Conservation (phyloP, 768 basidiomycete species). For the Naematelia aurantialba region DNA sequence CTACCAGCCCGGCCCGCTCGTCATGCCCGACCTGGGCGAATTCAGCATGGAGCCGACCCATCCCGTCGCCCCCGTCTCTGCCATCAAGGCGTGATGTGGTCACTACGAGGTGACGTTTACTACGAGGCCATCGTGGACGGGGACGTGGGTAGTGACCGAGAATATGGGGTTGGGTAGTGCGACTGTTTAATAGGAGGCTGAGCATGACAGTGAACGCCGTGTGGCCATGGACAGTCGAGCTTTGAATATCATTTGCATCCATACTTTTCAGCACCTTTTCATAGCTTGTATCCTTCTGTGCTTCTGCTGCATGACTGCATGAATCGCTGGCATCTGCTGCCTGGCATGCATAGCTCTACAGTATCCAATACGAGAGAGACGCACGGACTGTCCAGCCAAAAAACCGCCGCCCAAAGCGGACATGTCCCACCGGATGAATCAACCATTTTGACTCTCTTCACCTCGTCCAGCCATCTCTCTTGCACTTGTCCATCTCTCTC, state of each 20-base stretch:
- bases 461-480: neutral
- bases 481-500: neutral
- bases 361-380: too few species aligned
- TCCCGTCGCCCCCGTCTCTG: neutral
- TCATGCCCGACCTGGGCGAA: conserved; percentile 35
- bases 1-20: conserved; percentile 38
- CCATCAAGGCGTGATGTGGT: neutral
- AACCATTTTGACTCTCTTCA: neutral
- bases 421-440: neutral
- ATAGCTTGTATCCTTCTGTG: neutral
- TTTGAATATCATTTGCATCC: neutral
- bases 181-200: too few species aligned
- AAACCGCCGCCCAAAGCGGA: too few species aligned
- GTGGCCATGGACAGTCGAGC: neutral
- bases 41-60: conserved; percentile 22
- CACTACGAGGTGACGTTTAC: too few species aligned
- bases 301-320: neutral
- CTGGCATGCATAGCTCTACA: too few species aligned
- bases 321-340: neutral
- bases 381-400: too few species aligned
- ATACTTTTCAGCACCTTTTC: neutral
- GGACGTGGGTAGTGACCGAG: too few species aligned
- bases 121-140: too few species aligned
- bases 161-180: too few species aligned
- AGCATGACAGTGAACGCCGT: too few species aligned